phyloP scores from a whole-genome alignment of 2,329 filamentous ascomycete genomes.

The Fusarium pilosicola region DNA sequence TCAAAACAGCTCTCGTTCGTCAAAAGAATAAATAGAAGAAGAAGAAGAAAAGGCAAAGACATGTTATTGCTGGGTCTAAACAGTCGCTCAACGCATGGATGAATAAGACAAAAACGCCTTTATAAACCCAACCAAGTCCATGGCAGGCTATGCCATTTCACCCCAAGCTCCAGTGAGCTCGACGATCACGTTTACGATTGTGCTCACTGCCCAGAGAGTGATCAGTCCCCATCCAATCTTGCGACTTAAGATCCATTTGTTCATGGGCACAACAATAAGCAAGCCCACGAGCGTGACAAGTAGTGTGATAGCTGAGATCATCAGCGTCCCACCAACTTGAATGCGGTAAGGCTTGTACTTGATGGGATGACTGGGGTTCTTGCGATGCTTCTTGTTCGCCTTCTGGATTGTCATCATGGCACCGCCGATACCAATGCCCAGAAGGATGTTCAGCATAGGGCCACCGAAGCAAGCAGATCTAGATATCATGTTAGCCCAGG shows the following conservation, averaged over 20 bases:
- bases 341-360: slow-evolving; percentile 83
- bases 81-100: background rate
- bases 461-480: slow-evolving; percentile 96
- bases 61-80: slow-evolving; percentile 1
- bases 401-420: slow-evolving; percentile 84
- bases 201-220: slow-evolving; percentile 82
- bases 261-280: slow-evolving; percentile 83
- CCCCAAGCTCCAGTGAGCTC: slow-evolving; percentile 72
- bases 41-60: background rate
- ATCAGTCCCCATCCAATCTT: slow-evolving; percentile 86
- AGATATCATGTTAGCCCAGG: slow-evolving; percentile 10
- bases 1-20: background rate
- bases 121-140: background rate
- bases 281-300: slow-evolving; percentile 82
- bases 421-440: slow-evolving; percentile 92
- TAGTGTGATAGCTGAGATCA: slow-evolving; percentile 86
- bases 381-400: slow-evolving; percentile 71
- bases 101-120: background rate
- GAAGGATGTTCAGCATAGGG: slow-evolving; percentile 95
- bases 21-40: background rate
- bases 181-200: slow-evolving; percentile 80
- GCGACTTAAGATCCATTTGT: slow-evolving; percentile 85
- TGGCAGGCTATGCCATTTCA: slow-evolving; percentile 34
- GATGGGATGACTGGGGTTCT: slow-evolving; percentile 72
- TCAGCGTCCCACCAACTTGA: slow-evolving; percentile 82